These are phyloP conservation scores for Trichophyton mentagrophytes DNA, from an alignment of 2,329 filamentous ascomycete genomes.

Conservation along the genomic window DNA sequence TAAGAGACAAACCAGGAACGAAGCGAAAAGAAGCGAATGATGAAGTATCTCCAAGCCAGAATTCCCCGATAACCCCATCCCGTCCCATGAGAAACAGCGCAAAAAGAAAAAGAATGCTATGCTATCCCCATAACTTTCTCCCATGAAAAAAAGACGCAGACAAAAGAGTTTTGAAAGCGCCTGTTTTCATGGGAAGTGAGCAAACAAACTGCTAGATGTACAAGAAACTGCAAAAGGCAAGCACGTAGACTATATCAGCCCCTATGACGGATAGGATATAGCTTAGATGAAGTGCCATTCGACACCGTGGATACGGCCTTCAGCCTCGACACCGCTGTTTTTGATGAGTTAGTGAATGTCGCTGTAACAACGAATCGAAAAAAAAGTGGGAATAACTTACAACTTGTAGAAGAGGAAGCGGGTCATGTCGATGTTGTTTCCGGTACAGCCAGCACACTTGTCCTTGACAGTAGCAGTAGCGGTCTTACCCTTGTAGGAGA, in stretches of 20 bases:
- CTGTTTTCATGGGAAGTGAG: background rate
- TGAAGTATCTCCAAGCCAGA: background rate
- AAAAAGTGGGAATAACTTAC: slow-evolving; percentile 8
- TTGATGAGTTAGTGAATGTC: slow-evolving; percentile 3
- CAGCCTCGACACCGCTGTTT: slow-evolving; percentile 21
- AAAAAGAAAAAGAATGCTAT: background rate
- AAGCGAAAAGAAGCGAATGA: background rate
- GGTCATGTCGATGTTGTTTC: slow-evolving; percentile 18
- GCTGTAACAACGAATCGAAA: background rate
- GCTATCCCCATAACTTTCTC: background rate
- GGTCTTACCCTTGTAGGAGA: slow-evolving; percentile 48
- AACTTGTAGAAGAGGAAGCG: slow-evolving; percentile 25
- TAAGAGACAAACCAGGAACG: background rate
- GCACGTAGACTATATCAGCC: background rate
- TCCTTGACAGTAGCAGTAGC: slow-evolving; percentile 51
- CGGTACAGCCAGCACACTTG: slow-evolving; percentile 60
- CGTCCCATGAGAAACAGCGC: background rate
- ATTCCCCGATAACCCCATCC: background rate
- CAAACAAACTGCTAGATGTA: background rate
- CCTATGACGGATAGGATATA: background rate
- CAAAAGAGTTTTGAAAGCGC: background rate
- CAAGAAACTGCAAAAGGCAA: background rate
- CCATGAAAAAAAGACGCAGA: background rate
- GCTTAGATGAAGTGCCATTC: slow-evolving; percentile 29
- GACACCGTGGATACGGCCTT: slow-evolving; percentile 32